Conservation (phyloP, 1,284 basidiomycete species). For the Xerocomus amazonicus region DNA sequence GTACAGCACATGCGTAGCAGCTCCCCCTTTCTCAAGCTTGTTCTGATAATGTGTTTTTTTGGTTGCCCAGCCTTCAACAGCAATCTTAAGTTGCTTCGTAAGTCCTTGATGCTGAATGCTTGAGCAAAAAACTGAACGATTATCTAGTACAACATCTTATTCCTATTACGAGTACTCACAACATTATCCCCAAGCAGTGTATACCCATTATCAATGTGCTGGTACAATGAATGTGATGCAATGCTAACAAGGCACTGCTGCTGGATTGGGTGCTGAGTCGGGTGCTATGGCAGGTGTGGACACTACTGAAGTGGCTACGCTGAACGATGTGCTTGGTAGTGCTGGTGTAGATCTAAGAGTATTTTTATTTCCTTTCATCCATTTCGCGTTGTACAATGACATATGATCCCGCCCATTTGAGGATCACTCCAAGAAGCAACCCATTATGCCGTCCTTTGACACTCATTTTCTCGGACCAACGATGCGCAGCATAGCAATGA, state of each 20-base stretch:
- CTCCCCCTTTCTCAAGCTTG: slow-evolving; percentile 2
- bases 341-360: slow-evolving; percentile 80
- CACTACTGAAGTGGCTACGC: slow-evolving; percentile 65
- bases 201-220: slow-evolving; percentile 51
- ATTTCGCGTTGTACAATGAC: neutral
- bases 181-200: slow-evolving; percentile 53
- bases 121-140: slow-evolving; percentile 1
- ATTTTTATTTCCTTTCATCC: slow-evolving; percentile 17
- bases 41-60: slow-evolving; percentile 1
- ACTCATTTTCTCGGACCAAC: slow-evolving; percentile 54
- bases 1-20: slow-evolving; percentile 36
- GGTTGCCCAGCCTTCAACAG: slow-evolving; percentile 54
- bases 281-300: slow-evolving; percentile 40
- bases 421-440: slow-evolving; percentile 72
- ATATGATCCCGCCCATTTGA: slow-evolving; percentile 53
- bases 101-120: slow-evolving; percentile 6
- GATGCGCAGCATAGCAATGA: slow-evolving; percentile 59
- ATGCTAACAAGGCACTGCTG: slow-evolving; percentile 27
- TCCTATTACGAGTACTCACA: slow-evolving; percentile 46
- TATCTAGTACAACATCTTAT: slow-evolving; percentile 39
- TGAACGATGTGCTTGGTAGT: slow-evolving; percentile 79
- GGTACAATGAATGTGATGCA: slow-evolving; percentile 27
- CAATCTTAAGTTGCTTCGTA: slow-evolving; percentile 51
- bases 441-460: slow-evolving; percentile 61
- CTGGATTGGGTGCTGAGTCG: slow-evolving; percentile 18